Percentiles rank a stretch among this genome's conserved stretches.
Evolutionary conservation across 805 yeast genomes (phyloP).

Genomic region (Suhomyces pyralidae): DNA sequence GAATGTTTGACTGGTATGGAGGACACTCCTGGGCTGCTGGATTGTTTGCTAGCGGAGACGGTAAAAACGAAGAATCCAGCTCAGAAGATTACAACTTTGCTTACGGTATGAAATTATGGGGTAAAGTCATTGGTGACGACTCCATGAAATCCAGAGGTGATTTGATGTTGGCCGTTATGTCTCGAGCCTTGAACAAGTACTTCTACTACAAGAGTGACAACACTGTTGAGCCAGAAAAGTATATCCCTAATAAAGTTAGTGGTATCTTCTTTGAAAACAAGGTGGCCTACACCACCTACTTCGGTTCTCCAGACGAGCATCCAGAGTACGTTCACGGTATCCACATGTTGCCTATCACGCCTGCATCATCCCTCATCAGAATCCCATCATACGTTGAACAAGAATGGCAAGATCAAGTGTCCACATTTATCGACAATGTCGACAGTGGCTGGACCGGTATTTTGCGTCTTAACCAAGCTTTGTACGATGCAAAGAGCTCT

Average conservation of each 20-base stretch:
- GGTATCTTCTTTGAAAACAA: constrained; percentile 24
- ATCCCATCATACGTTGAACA: constrained; percentile 17
- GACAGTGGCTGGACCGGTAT: constrained; percentile 68
- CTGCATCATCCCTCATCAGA: constrained; percentile 21
- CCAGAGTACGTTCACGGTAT: constrained; percentile 25
- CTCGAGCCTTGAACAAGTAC: constrained; percentile 20
- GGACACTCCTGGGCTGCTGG: constrained; percentile 30
- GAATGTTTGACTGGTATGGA: constrained; percentile 24
- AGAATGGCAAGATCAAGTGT: constrained; percentile 21
- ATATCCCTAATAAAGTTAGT: constrained; percentile 19
- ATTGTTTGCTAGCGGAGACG: constrained; percentile 16
- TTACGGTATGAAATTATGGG: constrained; percentile 27
- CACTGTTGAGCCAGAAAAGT: constrained; percentile 13
- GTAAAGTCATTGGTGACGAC: constrained; percentile 16
- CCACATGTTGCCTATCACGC: constrained; percentile 26
- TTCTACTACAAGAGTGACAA: constrained; percentile 18
- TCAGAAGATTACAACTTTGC: constrained; percentile 26
- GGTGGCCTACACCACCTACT: constrained; percentile 21
- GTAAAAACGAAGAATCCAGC: constrained; percentile 21
- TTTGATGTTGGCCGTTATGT: constrained; percentile 21
- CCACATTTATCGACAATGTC: constrained; percentile 36
- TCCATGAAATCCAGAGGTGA: constrained; percentile 25
- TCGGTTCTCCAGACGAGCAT: constrained; percentile 15
- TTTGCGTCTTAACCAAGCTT: constrained; percentile 42
- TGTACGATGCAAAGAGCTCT: constrained; percentile 39